Conservation (phyloP, 805 yeast species). For the Sungouiella thailandica region DNA sequence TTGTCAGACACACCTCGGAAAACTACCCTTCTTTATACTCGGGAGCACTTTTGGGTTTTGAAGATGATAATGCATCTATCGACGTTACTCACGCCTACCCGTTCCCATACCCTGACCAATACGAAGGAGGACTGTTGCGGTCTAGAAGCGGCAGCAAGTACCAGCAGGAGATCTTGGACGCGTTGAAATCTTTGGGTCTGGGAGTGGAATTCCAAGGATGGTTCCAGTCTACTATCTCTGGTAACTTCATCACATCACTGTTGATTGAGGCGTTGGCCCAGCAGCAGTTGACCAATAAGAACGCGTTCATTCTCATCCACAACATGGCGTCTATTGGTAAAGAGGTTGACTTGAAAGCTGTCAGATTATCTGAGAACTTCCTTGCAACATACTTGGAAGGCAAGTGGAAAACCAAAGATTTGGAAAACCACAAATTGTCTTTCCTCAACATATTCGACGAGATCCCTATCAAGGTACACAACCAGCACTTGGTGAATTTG, state of each 20-base stretch:
- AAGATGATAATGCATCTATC: constrained; percentile 47
- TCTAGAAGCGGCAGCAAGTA: constrained; percentile 60
- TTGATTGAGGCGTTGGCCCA: constrained; percentile 66
- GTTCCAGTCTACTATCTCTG: constrained; percentile 69
- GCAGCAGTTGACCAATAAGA: constrained; percentile 53
- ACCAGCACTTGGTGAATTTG: constrained; percentile 61
- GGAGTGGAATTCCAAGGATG: constrained; percentile 76
- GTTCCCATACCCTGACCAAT: constrained; percentile 63
- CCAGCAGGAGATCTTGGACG: constrained; percentile 62
- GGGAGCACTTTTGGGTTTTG: constrained; percentile 76
- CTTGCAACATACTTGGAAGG: constrained; percentile 51
- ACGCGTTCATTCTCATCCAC: constrained; percentile 56
- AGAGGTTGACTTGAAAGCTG: constrained; percentile 65
- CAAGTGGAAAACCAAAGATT: constrained; percentile 61
- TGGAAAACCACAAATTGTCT: constrained; percentile 55
- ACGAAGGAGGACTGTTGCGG: constrained; percentile 56
- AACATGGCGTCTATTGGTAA: constrained; percentile 66
- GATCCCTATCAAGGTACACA: constrained; percentile 59
- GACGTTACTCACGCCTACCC: constrained; percentile 60
- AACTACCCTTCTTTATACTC: constrained; percentile 55
- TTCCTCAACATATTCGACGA: constrained; percentile 68
- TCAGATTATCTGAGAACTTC: constrained; percentile 60
- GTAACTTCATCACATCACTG: constrained; percentile 61
- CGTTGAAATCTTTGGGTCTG: constrained; percentile 55
- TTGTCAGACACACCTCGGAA: constrained; percentile 64